Percentiles rank a stretch among this genome's conserved stretches.
phyloP scores from a whole-genome alignment of 176 grass and related monocot species.

The Zizania latifolia region DNA sequence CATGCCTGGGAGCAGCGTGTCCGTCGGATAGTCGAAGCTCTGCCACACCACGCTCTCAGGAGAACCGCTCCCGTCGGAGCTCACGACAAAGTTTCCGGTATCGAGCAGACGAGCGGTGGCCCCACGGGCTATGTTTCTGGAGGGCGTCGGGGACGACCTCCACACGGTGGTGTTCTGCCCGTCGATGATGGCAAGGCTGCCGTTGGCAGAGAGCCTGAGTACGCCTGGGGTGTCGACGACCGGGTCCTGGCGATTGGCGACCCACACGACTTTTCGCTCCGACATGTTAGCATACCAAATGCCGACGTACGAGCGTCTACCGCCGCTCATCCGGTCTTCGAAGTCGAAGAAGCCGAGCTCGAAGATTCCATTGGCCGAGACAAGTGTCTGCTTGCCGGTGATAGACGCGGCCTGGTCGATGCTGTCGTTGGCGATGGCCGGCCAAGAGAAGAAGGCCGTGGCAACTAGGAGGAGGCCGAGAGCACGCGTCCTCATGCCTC shows the following conservation, averaged over 20 bases:
- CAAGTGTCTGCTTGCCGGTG: conserved; percentile 40
- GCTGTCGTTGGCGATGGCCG: neutral
- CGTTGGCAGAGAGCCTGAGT: conserved; percentile 21
- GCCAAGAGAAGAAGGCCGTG: neutral
- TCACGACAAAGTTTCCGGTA: conserved; percentile 38
- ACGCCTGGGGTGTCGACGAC: neutral
- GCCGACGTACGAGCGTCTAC: conserved; percentile 27
- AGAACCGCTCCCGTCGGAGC: conserved; percentile 10
- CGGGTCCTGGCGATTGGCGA: conserved; percentile 43
- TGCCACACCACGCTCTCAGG: conserved; percentile 33
- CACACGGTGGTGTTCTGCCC: conserved; percentile 19
- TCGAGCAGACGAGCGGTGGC: neutral
- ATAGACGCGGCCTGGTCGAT: conserved; percentile 8
- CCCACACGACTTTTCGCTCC: conserved; percentile 23
- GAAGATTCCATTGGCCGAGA: conserved; percentile 41
- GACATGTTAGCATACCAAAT: conserved; percentile 37
- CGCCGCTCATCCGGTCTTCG: conserved; percentile 3
- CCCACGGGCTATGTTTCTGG: neutral
- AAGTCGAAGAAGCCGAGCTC: conserved; percentile 69
- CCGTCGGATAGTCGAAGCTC: conserved; percentile 55
- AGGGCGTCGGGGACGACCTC: conserved; percentile 12
- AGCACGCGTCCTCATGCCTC: neutral
- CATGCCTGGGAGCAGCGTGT: conserved; percentile 49
- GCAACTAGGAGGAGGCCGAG: neutral
- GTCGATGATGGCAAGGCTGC: conserved; percentile 29